These are phyloP conservation scores for Paramecium octaurelia DNA, from an alignment of 73 alveolate species.

Conservation along the genomic window DNA sequence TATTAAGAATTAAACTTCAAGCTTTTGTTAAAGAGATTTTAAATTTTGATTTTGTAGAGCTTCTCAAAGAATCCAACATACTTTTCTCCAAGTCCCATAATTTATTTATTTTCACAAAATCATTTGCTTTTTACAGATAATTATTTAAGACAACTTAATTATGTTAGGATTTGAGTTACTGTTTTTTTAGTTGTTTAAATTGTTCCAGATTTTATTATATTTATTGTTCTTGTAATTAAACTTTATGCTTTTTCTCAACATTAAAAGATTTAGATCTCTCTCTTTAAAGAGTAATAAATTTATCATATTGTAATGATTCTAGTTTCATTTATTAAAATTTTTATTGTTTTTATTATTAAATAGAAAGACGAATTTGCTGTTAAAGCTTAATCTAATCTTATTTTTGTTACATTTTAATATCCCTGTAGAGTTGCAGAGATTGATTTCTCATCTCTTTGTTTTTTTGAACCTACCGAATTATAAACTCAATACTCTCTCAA, in stretches of 20 bases:
- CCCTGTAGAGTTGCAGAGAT: not conserved
- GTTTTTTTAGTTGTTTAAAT: not conserved
- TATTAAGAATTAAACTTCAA: not conserved
- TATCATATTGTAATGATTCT: not conserved
- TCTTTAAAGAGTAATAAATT: not conserved
- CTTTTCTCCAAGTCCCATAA: not conserved
- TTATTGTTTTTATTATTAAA: not conserved
- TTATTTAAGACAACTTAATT: not conserved
- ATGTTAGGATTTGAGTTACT: not conserved
- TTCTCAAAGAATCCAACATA: not conserved
- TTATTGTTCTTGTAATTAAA: not conserved
- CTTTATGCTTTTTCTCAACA: not conserved
- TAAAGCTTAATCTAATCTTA: not conserved
- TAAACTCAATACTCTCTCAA: not conserved
- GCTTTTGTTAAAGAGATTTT: not conserved
- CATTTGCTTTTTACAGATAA: not conserved
- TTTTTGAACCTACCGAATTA: not conserved
- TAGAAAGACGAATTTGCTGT: not conserved
- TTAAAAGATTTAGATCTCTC: not conserved
- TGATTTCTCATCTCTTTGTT: not conserved
- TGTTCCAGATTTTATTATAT: not conserved
- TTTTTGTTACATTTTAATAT: not conserved
- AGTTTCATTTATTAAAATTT: not conserved
- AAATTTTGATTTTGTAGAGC: not conserved
- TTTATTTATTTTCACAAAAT: not conserved